A percentile compares a stretch with the other conserved stretches of the same genome.
These are phyloP conservation scores for Acrocalymma vagum DNA, from an alignment of 2,329 filamentous ascomycete genomes.

Conservation along the genomic window DNA sequence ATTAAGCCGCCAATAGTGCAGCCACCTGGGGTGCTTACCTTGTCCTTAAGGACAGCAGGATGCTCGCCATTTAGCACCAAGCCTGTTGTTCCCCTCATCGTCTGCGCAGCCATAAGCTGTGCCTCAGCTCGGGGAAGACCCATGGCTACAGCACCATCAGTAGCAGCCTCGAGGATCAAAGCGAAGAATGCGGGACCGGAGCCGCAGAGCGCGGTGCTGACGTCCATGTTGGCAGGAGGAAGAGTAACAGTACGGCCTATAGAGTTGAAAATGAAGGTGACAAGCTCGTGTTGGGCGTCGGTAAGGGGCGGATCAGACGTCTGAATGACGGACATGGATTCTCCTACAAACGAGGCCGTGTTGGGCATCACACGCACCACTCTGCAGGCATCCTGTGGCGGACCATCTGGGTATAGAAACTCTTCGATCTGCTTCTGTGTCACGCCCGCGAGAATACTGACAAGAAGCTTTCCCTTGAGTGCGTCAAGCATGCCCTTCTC, in stretches of 20 bases:
- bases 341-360: conserved; percentile 78
- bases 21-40: conserved; percentile 79
- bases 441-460: conserved; percentile 83
- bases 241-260: conserved; percentile 77
- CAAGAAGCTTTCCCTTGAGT: conserved; percentile 79
- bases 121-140: conserved; percentile 77
- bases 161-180: conserved; percentile 76
- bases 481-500: conserved; percentile 75
- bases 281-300: conserved; percentile 61
- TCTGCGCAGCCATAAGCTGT: conserved; percentile 79
- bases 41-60: conserved; percentile 77
- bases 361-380: conserved; percentile 87
- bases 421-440: conserved; percentile 73
- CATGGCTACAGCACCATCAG: conserved; percentile 82
- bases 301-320: conserved; percentile 67
- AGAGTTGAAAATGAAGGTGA: conserved; percentile 79
- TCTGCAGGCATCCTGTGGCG: conserved; percentile 61
- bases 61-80: conserved; percentile 77
- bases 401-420: conserved; percentile 65
- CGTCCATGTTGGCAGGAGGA: conserved; percentile 74
- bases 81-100: conserved; percentile 76
- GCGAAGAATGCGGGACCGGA: conserved; percentile 80
- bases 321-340: conserved; percentile 82
- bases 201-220: conserved; percentile 76
- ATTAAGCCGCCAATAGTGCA: conserved; percentile 79